A percentile compares a stretch with the other conserved stretches of the same genome.
Evolutionary conservation across 441 rosid genomes (phyloP).

Genomic region (Populus hybrid): DNA sequence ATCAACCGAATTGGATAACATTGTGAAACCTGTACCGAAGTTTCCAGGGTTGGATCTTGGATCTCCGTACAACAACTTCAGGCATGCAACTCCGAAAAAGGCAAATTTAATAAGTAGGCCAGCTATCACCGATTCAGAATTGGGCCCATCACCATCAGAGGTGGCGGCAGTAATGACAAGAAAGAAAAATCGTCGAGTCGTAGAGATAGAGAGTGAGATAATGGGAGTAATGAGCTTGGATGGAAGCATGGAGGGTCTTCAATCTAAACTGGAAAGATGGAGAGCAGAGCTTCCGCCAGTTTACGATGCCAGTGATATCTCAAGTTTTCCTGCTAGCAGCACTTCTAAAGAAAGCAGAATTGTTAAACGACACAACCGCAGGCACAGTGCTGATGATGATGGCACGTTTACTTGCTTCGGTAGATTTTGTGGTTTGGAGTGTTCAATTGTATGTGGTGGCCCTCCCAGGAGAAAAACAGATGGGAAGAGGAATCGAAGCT

Average conservation of each 20-base stretch:
- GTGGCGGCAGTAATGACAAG: conserved; percentile 58
- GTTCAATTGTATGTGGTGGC: conserved; percentile 58
- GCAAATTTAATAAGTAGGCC: conserved; percentile 8
- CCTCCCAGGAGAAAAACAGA: conserved; percentile 12
- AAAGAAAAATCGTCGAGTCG: conserved; percentile 18
- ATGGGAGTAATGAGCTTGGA: conserved; percentile 54
- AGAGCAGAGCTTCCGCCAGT: conserved; percentile 58
- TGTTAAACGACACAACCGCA: conserved; percentile 25
- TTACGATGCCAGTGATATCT: conserved; percentile 39
- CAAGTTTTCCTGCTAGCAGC: conserved; percentile 29
- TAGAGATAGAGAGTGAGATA: conserved; percentile 46
- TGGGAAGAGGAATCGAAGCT: conserved; percentile 23
- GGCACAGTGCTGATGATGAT: conserved; percentile 22
- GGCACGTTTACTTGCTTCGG: conserved; percentile 71
- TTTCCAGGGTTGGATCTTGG: neutral
- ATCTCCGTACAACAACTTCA: conserved; percentile 8
- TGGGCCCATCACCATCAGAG: conserved; percentile 86
- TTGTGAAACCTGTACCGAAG: neutral
- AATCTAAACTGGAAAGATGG: conserved; percentile 80
- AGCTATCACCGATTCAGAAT: conserved; percentile 53
- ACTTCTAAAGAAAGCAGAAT: neutral
- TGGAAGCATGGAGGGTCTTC: conserved; percentile 69
- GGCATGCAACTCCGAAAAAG: conserved; percentile 25
- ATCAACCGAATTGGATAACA: neutral
- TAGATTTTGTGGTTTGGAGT: conserved; percentile 60